These are phyloP conservation scores for Dipteronia dyeriana DNA, from an alignment of 345 rosid species.

Conservation along the genomic window DNA sequence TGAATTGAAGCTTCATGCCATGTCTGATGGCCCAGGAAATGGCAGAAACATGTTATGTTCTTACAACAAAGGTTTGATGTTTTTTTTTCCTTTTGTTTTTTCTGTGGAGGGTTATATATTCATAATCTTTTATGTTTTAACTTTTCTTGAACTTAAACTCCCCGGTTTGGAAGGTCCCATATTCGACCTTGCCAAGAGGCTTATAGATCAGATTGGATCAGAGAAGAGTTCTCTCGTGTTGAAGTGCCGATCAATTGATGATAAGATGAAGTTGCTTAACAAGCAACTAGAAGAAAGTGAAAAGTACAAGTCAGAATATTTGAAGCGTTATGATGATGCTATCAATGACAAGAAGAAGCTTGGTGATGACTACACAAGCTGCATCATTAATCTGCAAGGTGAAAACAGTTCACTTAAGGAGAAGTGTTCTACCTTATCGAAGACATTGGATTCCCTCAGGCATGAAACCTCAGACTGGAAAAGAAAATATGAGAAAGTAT, in stretches of 20 bases:
- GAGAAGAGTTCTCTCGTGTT: slow-evolving; percentile 79
- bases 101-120: not conserved
- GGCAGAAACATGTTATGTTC: slow-evolving; percentile 86
- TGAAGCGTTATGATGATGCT: slow-evolving; percentile 92
- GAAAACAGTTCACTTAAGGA: slow-evolving; percentile 76
- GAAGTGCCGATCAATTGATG: slow-evolving; percentile 85
- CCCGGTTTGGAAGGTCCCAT: slow-evolving; percentile 92
- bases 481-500: slow-evolving; percentile 66
- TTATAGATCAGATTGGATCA: slow-evolving; percentile 71
- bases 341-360: slow-evolving; percentile 89
- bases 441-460: slow-evolving; percentile 69
- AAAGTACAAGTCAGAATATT: slow-evolving; percentile 75
- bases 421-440: slow-evolving; percentile 73
- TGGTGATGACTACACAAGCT: slow-evolving; percentile 72
- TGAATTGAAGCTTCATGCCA: slow-evolving; percentile 72
- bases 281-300: slow-evolving; percentile 92
- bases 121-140: slow-evolving; percentile 3
- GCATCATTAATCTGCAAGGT: slow-evolving; percentile 76
- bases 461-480: slow-evolving; percentile 77
- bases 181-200: slow-evolving; percentile 75
- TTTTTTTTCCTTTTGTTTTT: not conserved
- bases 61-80: slow-evolving; percentile 78
- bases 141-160: slow-evolving; percentile 9
- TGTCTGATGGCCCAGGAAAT: slow-evolving; percentile 95
- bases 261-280: slow-evolving; percentile 67